Conservation (phyloP, 73 alveolate genomes). For the Blepharisma stoltei region DNA sequence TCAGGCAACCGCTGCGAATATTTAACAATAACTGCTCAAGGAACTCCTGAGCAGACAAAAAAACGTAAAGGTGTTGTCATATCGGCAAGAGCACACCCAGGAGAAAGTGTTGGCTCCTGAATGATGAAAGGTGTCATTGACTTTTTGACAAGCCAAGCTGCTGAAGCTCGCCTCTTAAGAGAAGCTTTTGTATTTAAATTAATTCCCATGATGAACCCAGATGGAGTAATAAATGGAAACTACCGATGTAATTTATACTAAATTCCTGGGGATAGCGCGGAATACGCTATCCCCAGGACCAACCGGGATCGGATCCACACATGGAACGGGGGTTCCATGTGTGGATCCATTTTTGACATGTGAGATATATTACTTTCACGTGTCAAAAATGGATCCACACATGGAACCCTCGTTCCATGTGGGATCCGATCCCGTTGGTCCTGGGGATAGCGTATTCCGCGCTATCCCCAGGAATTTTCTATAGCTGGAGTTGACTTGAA, state of each 20-base stretch:
- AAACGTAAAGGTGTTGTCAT: constrained; percentile 65
- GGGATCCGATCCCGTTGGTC: too few relatives aligned
- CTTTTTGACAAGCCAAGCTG: constrained; percentile 79
- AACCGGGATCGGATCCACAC: too few relatives aligned
- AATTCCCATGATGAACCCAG: constrained; percentile 99
- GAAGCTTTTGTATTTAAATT: constrained; percentile 82
- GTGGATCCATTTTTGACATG: too few relatives aligned
- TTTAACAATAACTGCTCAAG: constrained; percentile 38
- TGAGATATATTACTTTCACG: too few relatives aligned
- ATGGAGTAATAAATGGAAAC: constrained; percentile 99
- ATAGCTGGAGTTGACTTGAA: constrained; percentile 99
- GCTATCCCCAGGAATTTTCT: too few relatives aligned
- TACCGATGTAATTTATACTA: constrained; percentile 63
- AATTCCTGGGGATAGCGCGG: too few relatives aligned
- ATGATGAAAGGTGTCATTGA: constrained; percentile 78
- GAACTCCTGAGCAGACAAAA: constrained; percentile 52
- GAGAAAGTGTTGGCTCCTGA: constrained; percentile 91
- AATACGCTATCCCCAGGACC: too few relatives aligned
- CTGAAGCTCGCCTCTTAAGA: constrained; percentile 77
- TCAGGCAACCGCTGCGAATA: constrained; percentile 66
- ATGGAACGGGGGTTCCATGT: too few relatives aligned
- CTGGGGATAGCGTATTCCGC: too few relatives aligned
- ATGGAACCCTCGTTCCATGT: too few relatives aligned
- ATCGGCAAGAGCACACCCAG: constrained; percentile 98
- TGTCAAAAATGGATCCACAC: too few relatives aligned